Evolutionary conservation across 345 rosid species (phyloP), one percentile per base, ranked within the genome.

Genomic region (Alliaria petiolata): DNA sequence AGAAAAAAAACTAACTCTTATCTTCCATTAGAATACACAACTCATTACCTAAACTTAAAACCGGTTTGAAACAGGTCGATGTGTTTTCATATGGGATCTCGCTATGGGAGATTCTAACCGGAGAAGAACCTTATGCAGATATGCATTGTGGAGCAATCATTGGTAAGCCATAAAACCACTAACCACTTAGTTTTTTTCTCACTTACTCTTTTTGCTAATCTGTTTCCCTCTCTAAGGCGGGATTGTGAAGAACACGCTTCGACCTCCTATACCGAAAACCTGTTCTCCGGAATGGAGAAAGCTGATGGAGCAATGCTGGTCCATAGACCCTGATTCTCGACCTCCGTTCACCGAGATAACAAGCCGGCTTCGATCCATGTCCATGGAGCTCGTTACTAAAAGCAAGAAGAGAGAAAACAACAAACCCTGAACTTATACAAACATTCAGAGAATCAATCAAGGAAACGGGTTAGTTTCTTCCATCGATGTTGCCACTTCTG

Each of bases 61-160:
- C 10, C 1, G 4, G 28, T 45, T 5, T 43, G 15, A 35, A n/a
- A 63, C 59, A 64, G 77, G 71, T 65, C 0, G 77, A 87, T 65
- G 92, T 87, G 62, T 87, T 82, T 79, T 87, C 93, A 22, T 87
- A 82, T 75, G 93, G 93, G 70, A 85, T 87, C 71, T 84, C 87
- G 14, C 20, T 87, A 75, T 87, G 93, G 93, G 93, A 87, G 82
- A 85, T 85, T 73, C 71, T 83, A 82, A 85, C 93, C 2, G 85
- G 86, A 55, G 88, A 85, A 71, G 93, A 84, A 75, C 93, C 93
- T 4, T 87, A 87, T 62, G 88, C 87, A 33, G 87, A 87, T 66
- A 81, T 87, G 93, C 90, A 88, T 56, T 85, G 89, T 60, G 93
- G 93, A 62, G 90, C 93, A 30, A 84, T 88, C 55, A 88, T 88